phyloP scores from a whole-genome alignment of 2,329 filamentous ascomycete species.

The Verticillium klebahnii region DNA sequence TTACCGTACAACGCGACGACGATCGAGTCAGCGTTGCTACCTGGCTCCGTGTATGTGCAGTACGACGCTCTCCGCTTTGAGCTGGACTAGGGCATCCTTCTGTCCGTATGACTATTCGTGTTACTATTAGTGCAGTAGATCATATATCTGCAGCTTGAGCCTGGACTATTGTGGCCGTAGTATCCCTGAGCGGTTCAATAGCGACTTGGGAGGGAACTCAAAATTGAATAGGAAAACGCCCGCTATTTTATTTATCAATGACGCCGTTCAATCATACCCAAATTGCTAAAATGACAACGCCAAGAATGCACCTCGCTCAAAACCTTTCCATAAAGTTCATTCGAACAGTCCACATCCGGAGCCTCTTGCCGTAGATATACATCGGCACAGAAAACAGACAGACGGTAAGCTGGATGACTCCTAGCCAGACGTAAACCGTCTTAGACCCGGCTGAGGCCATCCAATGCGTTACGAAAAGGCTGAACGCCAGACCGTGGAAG shows the following conservation, averaged over 20 bases:
- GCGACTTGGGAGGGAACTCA: no score
- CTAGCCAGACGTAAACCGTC: constrained; percentile 75
- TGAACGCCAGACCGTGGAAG: constrained; percentile 83
- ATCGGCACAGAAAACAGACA: constrained; percentile 78
- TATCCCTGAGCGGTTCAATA: no score
- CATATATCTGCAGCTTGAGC: no score
- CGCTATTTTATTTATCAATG: no score
- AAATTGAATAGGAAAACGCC: no score
- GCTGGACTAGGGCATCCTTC: constrained; percentile 27
- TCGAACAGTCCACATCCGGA: constrained; percentile 92
- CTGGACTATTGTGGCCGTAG: no score
- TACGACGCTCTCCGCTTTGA: constrained; percentile 62
- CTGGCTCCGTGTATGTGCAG: constrained; percentile 55
- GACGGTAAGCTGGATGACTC: constrained; percentile 76
- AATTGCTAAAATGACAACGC: no score
- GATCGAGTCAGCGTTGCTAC: constrained; percentile 52
- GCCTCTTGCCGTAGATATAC: constrained; percentile 90
- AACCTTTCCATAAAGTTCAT: constrained; percentile 82
- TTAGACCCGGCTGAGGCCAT: constrained; percentile 70
- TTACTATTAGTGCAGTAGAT: no score
- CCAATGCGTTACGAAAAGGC: constrained; percentile 85
- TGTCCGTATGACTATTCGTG: no score
- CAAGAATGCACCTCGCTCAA: constrained; percentile 11
- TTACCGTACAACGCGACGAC: constrained; percentile 56
- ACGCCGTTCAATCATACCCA: no score